Evolutionary conservation across 139 green algal species (phyloP), one percentile per base, ranked within the genome.

Genomic region (Chlorella ohadii): DNA sequence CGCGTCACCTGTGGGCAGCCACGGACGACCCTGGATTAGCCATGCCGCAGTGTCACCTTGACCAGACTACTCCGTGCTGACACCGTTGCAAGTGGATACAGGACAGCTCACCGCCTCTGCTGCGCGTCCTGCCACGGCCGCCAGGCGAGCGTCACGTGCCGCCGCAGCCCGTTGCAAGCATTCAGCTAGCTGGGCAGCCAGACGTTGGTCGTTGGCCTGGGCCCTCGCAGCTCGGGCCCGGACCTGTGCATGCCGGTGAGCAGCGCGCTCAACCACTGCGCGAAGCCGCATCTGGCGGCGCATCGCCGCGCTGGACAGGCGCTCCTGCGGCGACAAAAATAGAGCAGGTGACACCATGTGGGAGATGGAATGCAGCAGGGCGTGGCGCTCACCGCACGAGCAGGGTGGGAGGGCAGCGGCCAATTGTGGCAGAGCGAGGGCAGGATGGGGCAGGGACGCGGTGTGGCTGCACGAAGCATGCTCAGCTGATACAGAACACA

Each of bases 231-330:
- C 47, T 7, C 47, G 31, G 20, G 51, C 51, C 20, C 27, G 31
- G 33, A 67, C 73, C 31, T 41, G 31, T n/a, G 47, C 31, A 31
- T 80, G 73, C 16, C 73, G 73, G 31, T 27, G 33, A 2, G 73
- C 73, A 4, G 73, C 51, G 13, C 51, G 55, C 1, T 36, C 33
- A 34, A 70, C 74, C 22, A 81, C 55, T 3, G 74, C 55, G 4
- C n/a, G 22, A 55, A 81, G 74, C 15, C 74, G 74, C 33, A 36
- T 19, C 74, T 81, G 74, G 27, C 74, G 51, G 27, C 67, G 67
- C 55, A 57, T 34, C 23, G 44, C 34, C 7, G 74, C 74, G 34
- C 74, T 56, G 33, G 74, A 57, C 33, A 81, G 55, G 33, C 38
- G 61, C 31, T 81, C 74, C 74, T 81, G 74, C 20, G 6, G 41